These are phyloP conservation scores for Salix brachista DNA, from an alignment of 345 rosid genomes.

Conservation along the genomic window DNA sequence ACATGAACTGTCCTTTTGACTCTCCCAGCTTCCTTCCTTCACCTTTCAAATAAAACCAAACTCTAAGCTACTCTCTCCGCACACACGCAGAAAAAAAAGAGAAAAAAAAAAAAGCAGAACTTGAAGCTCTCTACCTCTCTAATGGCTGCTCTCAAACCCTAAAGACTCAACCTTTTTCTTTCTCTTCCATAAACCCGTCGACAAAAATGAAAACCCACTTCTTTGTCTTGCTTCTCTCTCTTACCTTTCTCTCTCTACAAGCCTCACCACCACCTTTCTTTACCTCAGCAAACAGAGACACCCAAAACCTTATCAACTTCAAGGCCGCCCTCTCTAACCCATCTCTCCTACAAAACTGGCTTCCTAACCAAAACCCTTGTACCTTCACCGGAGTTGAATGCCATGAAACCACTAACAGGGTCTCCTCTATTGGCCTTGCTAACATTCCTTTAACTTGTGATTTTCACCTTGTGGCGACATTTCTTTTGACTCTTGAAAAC, in stretches of 20 bases:
- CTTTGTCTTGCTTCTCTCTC: not conserved
- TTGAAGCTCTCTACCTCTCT: slow-evolving; percentile 4
- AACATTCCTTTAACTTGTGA: slow-evolving; percentile 40
- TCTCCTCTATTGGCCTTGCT: slow-evolving; percentile 58
- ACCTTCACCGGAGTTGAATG: slow-evolving; percentile 62
- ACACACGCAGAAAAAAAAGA: no score
- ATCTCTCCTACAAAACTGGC: slow-evolving; percentile 53
- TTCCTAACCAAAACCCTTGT: slow-evolving; percentile 58
- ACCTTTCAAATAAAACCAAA: slow-evolving; percentile 31
- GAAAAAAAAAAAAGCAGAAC: not conserved
- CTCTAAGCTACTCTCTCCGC: slow-evolving; percentile 5
- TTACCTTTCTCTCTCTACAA: not conserved
- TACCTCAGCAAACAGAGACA: slow-evolving; percentile 28
- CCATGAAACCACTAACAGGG: slow-evolving; percentile 36
- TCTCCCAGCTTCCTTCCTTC: slow-evolving; percentile 8
- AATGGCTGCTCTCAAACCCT: slow-evolving; percentile 14
- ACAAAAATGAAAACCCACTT: slow-evolving; percentile 15
- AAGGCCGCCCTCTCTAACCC: slow-evolving; percentile 47
- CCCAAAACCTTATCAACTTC: slow-evolving; percentile 61
- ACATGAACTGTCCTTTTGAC: slow-evolving; percentile 39
- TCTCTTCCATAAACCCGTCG: not conserved
- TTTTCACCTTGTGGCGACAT: slow-evolving; percentile 51
- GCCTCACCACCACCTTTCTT: slow-evolving; percentile 3
- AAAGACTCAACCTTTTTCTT: not conserved
- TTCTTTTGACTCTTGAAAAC: slow-evolving; percentile 46